Conservation (phyloP, 2,329 filamentous ascomycete species). For the Paraphaeosphaeria sporulosa region DNA sequence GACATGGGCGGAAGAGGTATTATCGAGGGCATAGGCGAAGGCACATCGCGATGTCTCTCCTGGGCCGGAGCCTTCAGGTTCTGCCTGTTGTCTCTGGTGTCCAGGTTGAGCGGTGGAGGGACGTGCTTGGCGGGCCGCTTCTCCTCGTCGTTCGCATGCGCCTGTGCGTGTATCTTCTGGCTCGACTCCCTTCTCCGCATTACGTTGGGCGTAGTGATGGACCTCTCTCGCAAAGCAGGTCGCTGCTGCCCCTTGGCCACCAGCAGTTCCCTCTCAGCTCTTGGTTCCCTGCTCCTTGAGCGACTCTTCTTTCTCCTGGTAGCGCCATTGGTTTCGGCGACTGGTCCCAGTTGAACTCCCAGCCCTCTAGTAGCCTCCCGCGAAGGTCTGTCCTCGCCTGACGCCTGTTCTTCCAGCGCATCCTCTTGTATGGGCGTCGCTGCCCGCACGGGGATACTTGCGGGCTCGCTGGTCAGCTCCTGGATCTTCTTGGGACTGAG, state of each 20-base stretch:
- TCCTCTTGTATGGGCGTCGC: slow-evolving; percentile 50
- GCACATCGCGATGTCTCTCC: slow-evolving; percentile 37
- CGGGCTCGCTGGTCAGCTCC: slow-evolving; percentile 62
- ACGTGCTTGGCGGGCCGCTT: slow-evolving; percentile 29
- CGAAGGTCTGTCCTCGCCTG: slow-evolving; percentile 23
- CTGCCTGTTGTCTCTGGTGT: slow-evolving; percentile 37
- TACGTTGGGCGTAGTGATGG: slow-evolving; percentile 48
- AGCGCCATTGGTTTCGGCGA: slow-evolving; percentile 22
- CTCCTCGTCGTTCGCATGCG: slow-evolving; percentile 31
- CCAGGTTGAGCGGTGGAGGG: slow-evolving; percentile 45
- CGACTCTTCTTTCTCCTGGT: slow-evolving; percentile 19
- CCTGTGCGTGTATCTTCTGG: slow-evolving; percentile 27
- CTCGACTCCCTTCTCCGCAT: slow-evolving; percentile 48
- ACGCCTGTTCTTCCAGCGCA: slow-evolving; percentile 30
- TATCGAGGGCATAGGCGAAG: slow-evolving; percentile 58
- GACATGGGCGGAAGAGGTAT: slow-evolving; percentile 70
- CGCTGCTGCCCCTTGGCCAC: slow-evolving; percentile 41
- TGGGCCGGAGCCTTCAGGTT: slow-evolving; percentile 42
- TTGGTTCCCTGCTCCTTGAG: slow-evolving; percentile 18
- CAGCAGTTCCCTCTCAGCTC: slow-evolving; percentile 38
- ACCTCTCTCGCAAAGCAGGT: slow-evolving; percentile 42
- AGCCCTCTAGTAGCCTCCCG: slow-evolving; percentile 29
- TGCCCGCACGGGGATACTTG: slow-evolving; percentile 60
- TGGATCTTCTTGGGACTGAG: slow-evolving; percentile 63
- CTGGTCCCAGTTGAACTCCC: slow-evolving; percentile 31